Evolutionary conservation across 768 basidiomycete genomes (phyloP).

Genomic region (Tricholomella constricta): DNA sequence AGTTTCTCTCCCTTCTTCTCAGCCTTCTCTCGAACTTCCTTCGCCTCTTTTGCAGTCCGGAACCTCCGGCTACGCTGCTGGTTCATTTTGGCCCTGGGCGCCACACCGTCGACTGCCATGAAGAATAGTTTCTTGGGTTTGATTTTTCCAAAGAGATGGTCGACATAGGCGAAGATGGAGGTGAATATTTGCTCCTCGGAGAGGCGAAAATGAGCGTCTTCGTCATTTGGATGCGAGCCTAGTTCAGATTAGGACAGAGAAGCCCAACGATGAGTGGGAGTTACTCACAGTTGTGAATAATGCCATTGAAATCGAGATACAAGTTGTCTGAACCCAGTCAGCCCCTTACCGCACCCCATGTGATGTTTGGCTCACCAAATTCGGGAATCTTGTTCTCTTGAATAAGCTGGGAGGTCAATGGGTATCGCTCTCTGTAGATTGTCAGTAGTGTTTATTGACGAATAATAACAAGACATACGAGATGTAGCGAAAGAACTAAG

Average conservation of each 20-base stretch:
- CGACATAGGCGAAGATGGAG: slow-evolving; percentile 95
- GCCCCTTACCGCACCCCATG: slow-evolving; percentile 1
- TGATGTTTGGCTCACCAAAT: slow-evolving; percentile 65
- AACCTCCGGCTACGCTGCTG: slow-evolving; percentile 95
- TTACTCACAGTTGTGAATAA: slow-evolving; percentile 78
- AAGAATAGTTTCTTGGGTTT: slow-evolving; percentile 98
- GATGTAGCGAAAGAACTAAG: slow-evolving; percentile 94
- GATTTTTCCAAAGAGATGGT: slow-evolving; percentile 95
- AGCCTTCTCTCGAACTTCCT: slow-evolving; percentile 85
- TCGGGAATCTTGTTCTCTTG: slow-evolving; percentile 99
- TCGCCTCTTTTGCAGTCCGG: slow-evolving; percentile 91
- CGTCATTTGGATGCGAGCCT: slow-evolving; percentile 97
- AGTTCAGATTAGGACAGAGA: background rate
- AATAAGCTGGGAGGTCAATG: slow-evolving; percentile 95
- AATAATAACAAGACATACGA: slow-evolving; percentile 55
- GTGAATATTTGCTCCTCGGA: slow-evolving; percentile 98
- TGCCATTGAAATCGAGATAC: slow-evolving; percentile 93
- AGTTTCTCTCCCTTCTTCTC: slow-evolving; percentile 86
- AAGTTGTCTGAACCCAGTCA: slow-evolving; percentile 64
- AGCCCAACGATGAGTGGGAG: background rate
- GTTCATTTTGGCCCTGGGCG: slow-evolving; percentile 98
- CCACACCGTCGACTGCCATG: slow-evolving; percentile 98
- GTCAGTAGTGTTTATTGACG: slow-evolving; percentile 7
- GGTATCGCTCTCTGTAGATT: slow-evolving; percentile 84
- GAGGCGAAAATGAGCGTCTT: slow-evolving; percentile 92